Percentiles rank a stretch among this genome's conserved stretches.
These are phyloP conservation scores for Trichothecium sympodiale DNA, from an alignment of 2,329 filamentous ascomycete species.

Conservation along the genomic window DNA sequence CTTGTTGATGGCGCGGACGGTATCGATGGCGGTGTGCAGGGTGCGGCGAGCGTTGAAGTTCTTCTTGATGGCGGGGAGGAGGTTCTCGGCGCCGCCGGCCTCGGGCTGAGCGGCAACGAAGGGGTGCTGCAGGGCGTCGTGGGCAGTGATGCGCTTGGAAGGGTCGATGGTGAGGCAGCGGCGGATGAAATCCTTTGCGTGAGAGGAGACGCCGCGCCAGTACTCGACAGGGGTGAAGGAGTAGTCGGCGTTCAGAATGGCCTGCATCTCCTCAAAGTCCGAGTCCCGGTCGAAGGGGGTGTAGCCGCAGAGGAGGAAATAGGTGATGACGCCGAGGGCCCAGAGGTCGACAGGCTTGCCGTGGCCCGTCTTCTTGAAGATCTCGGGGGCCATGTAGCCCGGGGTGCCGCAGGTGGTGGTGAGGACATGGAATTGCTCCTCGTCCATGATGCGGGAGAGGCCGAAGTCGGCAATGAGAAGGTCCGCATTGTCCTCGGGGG, in stretches of 20 bases:
- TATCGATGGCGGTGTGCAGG: conserved; percentile 60
- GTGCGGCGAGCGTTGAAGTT: conserved; percentile 63
- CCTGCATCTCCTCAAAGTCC: conserved; percentile 99
- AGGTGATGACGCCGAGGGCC: conserved; percentile 97
- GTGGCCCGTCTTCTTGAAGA: conserved; percentile 97
- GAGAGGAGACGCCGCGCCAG: conserved; percentile 84
- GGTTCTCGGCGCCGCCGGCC: conserved; percentile 41
- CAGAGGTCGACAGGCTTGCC: conserved; percentile 97
- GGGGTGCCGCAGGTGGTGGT: conserved; percentile 97
- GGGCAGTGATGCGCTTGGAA: conserved; percentile 76
- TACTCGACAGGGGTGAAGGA: conserved; percentile 90
- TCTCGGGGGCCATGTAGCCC: conserved; percentile 98
- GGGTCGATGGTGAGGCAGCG: conserved; percentile 88
- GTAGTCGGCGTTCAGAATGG: conserved; percentile 93
- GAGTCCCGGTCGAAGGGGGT: conserved; percentile 96
- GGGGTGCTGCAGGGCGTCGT: conserved; percentile 59
- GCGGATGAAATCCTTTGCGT: conserved; percentile 85
- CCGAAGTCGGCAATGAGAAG: conserved; percentile 96
- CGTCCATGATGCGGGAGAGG: conserved; percentile 93
- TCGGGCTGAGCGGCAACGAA: conserved; percentile 47
- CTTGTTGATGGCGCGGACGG: conserved; percentile 61
- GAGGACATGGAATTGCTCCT: conserved; percentile 94
- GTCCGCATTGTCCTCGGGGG: conserved; percentile 95
- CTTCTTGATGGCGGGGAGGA: conserved; percentile 60
- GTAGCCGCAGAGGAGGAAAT: conserved; percentile 95